Conservation (phyloP, 2,329 filamentous ascomycete species). For the Phyllosticta citribraziliensis region DNA sequence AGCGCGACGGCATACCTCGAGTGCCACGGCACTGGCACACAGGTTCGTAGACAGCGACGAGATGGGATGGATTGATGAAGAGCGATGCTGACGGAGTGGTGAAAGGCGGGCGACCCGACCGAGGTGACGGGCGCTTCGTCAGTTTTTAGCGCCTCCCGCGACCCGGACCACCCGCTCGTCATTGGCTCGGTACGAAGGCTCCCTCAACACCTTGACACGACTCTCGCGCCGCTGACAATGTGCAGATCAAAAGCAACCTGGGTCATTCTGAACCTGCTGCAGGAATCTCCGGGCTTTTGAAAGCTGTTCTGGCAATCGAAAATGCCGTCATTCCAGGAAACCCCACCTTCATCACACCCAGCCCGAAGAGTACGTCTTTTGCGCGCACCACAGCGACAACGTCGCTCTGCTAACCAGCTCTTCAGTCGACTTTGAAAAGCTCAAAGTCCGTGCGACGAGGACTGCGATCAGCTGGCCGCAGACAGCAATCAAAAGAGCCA, state of each 20-base stretch:
- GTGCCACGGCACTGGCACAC: conserved; percentile 46
- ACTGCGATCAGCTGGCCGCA: conserved; percentile 13
- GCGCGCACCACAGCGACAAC: too few species aligned
- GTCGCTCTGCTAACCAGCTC: background rate
- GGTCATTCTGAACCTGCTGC: conserved; percentile 23
- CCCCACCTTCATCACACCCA: conserved; percentile 12
- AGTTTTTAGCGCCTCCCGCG: conserved; percentile 24
- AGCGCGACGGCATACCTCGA: conserved; percentile 30
- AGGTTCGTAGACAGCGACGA: too few species aligned
- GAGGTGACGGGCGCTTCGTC: conserved; percentile 42
- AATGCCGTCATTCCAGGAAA: conserved; percentile 15
- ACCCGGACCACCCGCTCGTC: conserved; percentile 16
- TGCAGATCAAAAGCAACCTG: conserved; percentile 20
- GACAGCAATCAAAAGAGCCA: conserved; percentile 11
- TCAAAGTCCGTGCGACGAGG: background rate
- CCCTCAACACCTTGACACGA: too few species aligned
- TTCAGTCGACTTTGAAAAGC: conserved; percentile 2
- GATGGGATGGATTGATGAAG: background rate
- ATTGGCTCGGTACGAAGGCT: conserved; percentile 19
- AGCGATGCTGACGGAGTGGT: too few species aligned
- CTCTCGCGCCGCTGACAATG: too few species aligned
- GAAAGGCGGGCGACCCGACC: conserved; percentile 44
- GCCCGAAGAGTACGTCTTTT: background rate
- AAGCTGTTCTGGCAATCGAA: conserved; percentile 20
- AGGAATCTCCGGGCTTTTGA: conserved; percentile 21